Conservation (phyloP, 176 grass and related monocot genomes). For the Thinopyrum elongatum region DNA sequence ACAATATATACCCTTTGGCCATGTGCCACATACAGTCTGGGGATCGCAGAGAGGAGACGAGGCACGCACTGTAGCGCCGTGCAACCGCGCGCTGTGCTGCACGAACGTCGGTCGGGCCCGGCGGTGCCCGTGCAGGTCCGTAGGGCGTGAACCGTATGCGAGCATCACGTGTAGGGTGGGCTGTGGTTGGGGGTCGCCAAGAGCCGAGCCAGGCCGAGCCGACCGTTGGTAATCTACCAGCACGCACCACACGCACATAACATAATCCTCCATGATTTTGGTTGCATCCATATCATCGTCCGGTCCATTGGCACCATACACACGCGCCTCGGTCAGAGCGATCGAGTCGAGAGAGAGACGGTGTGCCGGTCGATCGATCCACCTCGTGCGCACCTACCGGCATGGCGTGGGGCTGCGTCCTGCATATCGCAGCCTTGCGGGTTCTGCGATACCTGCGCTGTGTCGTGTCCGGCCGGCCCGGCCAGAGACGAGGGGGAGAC, state of each 20-base stretch:
- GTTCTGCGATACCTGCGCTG: no score
- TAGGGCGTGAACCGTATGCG: background rate
- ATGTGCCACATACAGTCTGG: background rate
- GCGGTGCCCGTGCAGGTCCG: background rate
- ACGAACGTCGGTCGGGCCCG: background rate
- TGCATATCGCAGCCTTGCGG: no score
- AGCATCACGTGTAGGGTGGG: background rate
- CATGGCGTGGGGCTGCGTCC: background rate
- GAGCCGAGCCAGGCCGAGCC: no score
- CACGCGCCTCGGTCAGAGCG: no score
- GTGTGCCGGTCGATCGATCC: no score
- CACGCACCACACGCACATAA: background rate
- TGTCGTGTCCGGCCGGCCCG: no score
- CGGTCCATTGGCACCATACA: background rate
- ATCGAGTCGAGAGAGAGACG: no score
- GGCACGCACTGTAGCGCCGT: background rate
- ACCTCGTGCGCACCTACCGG: background rate
- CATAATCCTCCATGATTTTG: background rate
- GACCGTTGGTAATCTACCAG: background rate
- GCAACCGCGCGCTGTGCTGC: no score
- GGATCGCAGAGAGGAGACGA: background rate
- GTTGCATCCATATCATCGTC: background rate
- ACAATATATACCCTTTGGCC: background rate
- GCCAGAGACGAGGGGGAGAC: background rate
- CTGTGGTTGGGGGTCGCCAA: no score